Conservation (phyloP, 495 filamentous ascomycete genomes). For the Hypomontagnella submonticulosa region DNA sequence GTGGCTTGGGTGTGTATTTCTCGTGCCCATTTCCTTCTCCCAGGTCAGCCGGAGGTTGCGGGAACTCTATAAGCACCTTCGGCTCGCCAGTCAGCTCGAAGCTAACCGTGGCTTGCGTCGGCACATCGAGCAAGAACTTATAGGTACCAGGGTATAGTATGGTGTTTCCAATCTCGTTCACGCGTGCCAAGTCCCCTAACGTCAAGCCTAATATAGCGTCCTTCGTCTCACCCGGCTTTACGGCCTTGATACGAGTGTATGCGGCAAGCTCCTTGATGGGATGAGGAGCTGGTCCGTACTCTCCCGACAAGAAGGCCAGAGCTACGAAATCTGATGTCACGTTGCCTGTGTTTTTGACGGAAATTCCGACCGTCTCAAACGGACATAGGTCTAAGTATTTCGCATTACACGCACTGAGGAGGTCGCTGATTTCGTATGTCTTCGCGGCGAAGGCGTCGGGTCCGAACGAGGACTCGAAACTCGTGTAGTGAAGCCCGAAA, state of each 20-base stretch:
- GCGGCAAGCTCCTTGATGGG: conserved; percentile 73
- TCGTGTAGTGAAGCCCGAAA: conserved; percentile 60
- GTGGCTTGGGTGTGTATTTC: conserved; percentile 24
- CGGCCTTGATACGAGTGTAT: conserved; percentile 63
- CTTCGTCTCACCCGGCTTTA: conserved; percentile 54
- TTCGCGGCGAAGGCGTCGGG: conserved; percentile 18
- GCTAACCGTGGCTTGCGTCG: conserved; percentile 46
- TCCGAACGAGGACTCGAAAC: conserved; percentile 54
- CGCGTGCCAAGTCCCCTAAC: conserved; percentile 67
- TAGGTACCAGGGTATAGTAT: conserved; percentile 75
- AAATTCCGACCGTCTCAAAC: conserved; percentile 52
- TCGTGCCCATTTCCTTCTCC: conserved; percentile 46
- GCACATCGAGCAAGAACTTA: conserved; percentile 66
- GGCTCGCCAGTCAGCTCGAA: conserved; percentile 59
- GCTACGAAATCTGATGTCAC: conserved; percentile 68
- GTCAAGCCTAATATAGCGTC: conserved; percentile 61
- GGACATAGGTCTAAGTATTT: conserved; percentile 57
- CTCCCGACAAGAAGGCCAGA: conserved; percentile 65
- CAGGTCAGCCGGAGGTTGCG: conserved; percentile 42
- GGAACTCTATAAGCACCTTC: conserved; percentile 41
- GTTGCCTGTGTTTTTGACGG: conserved; percentile 63
- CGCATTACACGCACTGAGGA: conserved; percentile 47
- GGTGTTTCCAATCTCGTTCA: conserved; percentile 67
- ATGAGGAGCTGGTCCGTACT: conserved; percentile 67
- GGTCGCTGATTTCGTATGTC: conserved; percentile 46